Conservation (phyloP, 2,329 filamentous ascomycete genomes). For the Trichoderma arundinaceum region DNA sequence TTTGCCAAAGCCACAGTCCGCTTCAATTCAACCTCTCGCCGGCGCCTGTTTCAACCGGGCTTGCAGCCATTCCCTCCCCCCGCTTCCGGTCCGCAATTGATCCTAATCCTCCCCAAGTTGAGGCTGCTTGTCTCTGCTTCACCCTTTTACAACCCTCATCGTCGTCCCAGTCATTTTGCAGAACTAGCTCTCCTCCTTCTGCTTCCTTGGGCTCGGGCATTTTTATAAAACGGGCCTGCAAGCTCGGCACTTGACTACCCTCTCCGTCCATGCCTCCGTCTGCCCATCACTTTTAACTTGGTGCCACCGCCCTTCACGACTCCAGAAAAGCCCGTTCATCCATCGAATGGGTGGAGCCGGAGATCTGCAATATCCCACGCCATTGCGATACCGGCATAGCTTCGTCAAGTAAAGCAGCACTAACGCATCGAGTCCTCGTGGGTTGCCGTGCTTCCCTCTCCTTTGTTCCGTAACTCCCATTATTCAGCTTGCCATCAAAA, state of each 20-base stretch:
- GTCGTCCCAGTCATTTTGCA: background rate
- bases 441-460: constrained; percentile 25
- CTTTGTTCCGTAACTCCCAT: constrained; percentile 14
- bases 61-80: constrained; percentile 4
- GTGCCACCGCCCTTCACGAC: constrained; percentile 13
- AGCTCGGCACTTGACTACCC: constrained; percentile 15
- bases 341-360: constrained; percentile 30
- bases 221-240: constrained; percentile 8
- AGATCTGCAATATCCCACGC: constrained; percentile 31
- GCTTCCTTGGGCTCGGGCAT: background rate
- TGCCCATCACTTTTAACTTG: constrained; percentile 5
- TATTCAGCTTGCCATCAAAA: constrained; percentile 11
- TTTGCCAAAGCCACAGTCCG: constrained; percentile 18
- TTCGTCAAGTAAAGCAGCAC: constrained; percentile 30
- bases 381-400: constrained; percentile 32
- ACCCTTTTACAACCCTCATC: background rate
- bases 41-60: constrained; percentile 9
- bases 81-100: constrained; percentile 31
- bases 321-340: constrained; percentile 18
- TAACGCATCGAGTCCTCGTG: constrained; percentile 20
- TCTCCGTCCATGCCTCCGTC: constrained; percentile 1
- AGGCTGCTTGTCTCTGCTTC: constrained; percentile 17
- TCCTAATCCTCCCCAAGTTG: background rate
- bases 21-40: constrained; percentile 8
- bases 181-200: background rate